Base-by-base conservation (phyloP, 139 green algal species). In the Coccomyxa sp. region DNA sequence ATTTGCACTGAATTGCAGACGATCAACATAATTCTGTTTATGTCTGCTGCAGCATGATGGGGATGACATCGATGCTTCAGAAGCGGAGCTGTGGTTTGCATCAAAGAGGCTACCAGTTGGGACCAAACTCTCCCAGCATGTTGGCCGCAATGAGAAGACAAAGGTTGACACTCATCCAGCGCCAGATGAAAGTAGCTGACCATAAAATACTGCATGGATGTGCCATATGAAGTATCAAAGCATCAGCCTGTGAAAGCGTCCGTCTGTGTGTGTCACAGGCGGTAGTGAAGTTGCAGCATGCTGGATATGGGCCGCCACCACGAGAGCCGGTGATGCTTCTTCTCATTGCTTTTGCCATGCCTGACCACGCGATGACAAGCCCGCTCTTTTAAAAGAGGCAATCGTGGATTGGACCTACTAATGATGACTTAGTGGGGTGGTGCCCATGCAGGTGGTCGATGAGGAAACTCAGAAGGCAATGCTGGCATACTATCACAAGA, bases 401-500 rank as follows among this genome's bases (percentile, higher is more conserved):
- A 51, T 51, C 38, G 3, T 51, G 38, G 38, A 11, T 51, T 51
- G 38, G 38, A 51, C 38, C 38, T 51, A 3, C 7, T 51, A 7
- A 51, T 51, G 38, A 7, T 51, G 38, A 51, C n/a, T 51, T 51
- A 51, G 38, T 77, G 71, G 45, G 1, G 23, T 38, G 25, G 28
- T 79, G 17, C 14, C 57, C 30, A 30, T 85, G 67, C 83, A 95
- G 91, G 81, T 82, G 13, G 89, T 95, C n/a, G 92, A 96, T 84
- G 83, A 85, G 32, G 94, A 95, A 14, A 95, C 93, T 21, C 93
- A 98, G 45, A 96, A 98, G 81, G 90, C 89, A 14, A 98, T 98
- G 94, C 91, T 98, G 88, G 88, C 93, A 10, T 97, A 77, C 58
- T 95, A 96, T 86, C 88, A 94, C 88, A 96, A 97, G 83, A 95